Base-by-base conservation (phyloP, 1,139 yeast genomes). In the Taiozyma sp. region DNA sequence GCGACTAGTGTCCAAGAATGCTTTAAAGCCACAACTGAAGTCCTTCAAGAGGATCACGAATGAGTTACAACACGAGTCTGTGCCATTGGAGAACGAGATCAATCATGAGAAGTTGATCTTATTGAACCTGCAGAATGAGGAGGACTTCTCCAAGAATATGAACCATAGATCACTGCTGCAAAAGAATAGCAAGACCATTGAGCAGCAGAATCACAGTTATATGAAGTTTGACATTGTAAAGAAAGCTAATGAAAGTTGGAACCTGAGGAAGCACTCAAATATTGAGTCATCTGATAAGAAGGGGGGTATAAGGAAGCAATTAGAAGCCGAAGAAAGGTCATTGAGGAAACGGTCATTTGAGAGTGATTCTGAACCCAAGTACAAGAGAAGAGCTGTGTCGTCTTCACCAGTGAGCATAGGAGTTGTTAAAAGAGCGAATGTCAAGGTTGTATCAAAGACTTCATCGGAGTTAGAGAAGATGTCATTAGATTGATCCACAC, bases 231-330 rank as follows among this genome's bases (percentile, higher is more conserved):
- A 63, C 46, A 56, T 60, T 22, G 57, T 61, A 28, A 57, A 51
- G 45, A 56, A 43, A 46, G 65, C 65, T 2, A 62, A 60, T 41
- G 64, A 61, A 44, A 57, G 58, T 14, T 62, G 65, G 65, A 60
- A 57, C 40, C 50, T 50, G 44, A 61, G 53, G 49, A 61, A 61
- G 45, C 49, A 52, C 39, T 19, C 45, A n/a, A 46, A n/a, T 10
- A 45, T 43, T 8, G 41, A 24, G n/a, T 8, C 12, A 4, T 22
- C 38, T 7, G 43, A 10, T 22, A 28, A 29, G 41, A 12, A 10
- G 4, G 19, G 14, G 4, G 43, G 13, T 3, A 36, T 30, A 41
- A 45, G 29, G 8, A 27, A 28, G 14, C 40, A 28, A 27, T 23
- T 24, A 13, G 27, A 32, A 27, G 27, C 6, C n/a, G 19, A 30